Evolutionary conservation across 2,329 filamentous ascomycete genomes (phyloP).

Genomic region (Ceratocystiopsis minuta): DNA sequence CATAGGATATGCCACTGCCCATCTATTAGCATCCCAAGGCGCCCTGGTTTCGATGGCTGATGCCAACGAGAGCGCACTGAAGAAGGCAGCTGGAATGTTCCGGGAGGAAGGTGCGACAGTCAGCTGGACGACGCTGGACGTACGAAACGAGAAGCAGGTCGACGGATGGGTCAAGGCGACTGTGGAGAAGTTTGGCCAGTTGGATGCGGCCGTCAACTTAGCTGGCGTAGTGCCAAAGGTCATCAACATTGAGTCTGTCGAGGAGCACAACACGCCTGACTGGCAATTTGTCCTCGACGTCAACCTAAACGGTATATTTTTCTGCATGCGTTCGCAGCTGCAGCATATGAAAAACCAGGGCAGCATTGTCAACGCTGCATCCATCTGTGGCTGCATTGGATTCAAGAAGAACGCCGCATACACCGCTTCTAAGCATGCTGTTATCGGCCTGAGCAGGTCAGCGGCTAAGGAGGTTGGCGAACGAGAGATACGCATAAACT

Average conservation of each 20-base stretch:
- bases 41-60: conserved; percentile 4
- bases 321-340: conserved; percentile 5
- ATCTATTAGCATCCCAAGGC: conserved; percentile 1
- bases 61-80: conserved; percentile 1
- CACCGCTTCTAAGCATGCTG: conserved; percentile 8
- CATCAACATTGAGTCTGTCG: conserved; percentile 6
- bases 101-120: conserved; percentile 1
- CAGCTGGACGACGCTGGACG: conserved; percentile 10
- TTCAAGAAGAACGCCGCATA: conserved; percentile 12
- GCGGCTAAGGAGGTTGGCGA: conserved; percentile 5
- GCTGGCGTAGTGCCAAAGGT: conserved; percentile 12
- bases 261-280: conserved; percentile 7
- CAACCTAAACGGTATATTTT: conserved; percentile 6
- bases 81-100: conserved; percentile 2
- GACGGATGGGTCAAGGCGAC: conserved; percentile 14
- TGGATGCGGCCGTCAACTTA: conserved; percentile 16
- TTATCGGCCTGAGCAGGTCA: conserved; percentile 8
- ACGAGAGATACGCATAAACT: conserved; percentile 20
- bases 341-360: conserved; percentile 18
- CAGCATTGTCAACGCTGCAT: conserved; percentile 26
- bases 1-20: conserved; percentile 2
- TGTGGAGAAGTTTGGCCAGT: conserved; percentile 10
- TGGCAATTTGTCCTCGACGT: conserved; percentile 9
- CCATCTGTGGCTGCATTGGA: conserved; percentile 14
- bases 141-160: conserved; percentile 11